Evolutionary conservation across 768 basidiomycete genomes (phyloP).

Genomic region (Daedaleopsis sinensis): DNA sequence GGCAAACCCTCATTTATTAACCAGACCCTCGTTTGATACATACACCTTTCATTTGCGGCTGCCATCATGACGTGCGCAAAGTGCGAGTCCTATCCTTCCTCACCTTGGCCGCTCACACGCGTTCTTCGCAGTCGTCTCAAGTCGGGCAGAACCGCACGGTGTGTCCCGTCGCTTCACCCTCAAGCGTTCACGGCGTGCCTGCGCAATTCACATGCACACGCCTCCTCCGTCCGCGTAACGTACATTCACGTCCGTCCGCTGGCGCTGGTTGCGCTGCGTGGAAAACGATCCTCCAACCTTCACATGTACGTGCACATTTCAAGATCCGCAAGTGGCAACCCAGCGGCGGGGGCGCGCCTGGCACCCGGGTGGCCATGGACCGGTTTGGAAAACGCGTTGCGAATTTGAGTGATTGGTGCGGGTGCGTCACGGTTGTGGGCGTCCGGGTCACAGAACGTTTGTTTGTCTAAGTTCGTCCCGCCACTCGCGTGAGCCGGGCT

Average conservation of each 20-base stretch:
- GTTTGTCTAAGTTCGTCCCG: neutral
- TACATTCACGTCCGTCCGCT: no score
- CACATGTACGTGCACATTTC: neutral
- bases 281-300: neutral
- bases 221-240: no score
- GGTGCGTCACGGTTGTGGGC: neutral
- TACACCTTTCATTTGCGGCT: no score
- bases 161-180: no score
- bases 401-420: neutral
- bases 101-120: no score
- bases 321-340: neutral
- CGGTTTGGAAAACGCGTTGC: neutral
- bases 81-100: no score
- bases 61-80: no score
- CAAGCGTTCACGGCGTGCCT: no score
- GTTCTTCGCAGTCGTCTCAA: no score
- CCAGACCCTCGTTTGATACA: no score
- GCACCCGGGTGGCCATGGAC: neutral
- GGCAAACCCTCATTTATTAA: no score
- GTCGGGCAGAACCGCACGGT: no score
- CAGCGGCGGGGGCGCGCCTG: neutral
- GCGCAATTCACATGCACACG: neutral
- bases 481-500: neutral
- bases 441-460: neutral
- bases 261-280: neutral